phyloP scores from a whole-genome alignment of 306 rosid genomes.

The Sicyos edulis region DNA sequence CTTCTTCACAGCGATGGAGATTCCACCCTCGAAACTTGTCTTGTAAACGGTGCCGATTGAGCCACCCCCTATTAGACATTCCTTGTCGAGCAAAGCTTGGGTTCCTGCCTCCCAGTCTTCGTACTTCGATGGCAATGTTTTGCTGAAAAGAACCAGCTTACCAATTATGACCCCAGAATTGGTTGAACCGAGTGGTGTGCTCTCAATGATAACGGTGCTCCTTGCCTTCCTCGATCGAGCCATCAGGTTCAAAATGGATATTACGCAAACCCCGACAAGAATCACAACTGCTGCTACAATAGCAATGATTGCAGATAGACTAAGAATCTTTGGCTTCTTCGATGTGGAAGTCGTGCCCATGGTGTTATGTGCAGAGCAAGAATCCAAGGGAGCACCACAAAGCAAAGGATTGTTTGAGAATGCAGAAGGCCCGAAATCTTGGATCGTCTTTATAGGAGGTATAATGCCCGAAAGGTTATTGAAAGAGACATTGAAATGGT shows the following conservation, averaged over 20 bases:
- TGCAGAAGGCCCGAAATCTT: conserved; percentile 55
- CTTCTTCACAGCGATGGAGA: conserved; percentile 93
- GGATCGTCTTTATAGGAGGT: conserved; percentile 45
- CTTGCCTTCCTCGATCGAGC: conserved; percentile 50
- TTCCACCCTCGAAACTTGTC: conserved; percentile 74
- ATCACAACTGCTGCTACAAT: conserved; percentile 91
- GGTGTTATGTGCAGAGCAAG: conserved; percentile 51
- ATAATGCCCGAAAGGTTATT: conserved; percentile 77
- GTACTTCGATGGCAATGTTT: conserved; percentile 83
- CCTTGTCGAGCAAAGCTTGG: conserved; percentile 88
- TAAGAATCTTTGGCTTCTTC: conserved; percentile 51
- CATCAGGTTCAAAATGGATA: conserved; percentile 63
- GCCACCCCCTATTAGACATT: conserved; percentile 82
- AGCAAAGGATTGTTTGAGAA: conserved; percentile 74
- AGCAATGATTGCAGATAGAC: conserved; percentile 73
- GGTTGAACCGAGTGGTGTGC: conserved; percentile 77
- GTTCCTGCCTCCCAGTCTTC: conserved; percentile 99
- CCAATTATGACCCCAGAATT: conserved; percentile 79
- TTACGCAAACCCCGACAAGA: conserved; percentile 79
- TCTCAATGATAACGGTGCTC: conserved; percentile 59
- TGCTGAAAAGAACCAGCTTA: conserved; percentile 93
- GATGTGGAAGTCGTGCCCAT: conserved; percentile 28
- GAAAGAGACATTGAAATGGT: conserved; percentile 63
- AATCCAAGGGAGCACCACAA: conserved; percentile 77
- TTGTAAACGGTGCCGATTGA: conserved; percentile 82